These are phyloP conservation scores for Fraxinus americana DNA, from an alignment of 257 asterid species.

Conservation along the genomic window DNA sequence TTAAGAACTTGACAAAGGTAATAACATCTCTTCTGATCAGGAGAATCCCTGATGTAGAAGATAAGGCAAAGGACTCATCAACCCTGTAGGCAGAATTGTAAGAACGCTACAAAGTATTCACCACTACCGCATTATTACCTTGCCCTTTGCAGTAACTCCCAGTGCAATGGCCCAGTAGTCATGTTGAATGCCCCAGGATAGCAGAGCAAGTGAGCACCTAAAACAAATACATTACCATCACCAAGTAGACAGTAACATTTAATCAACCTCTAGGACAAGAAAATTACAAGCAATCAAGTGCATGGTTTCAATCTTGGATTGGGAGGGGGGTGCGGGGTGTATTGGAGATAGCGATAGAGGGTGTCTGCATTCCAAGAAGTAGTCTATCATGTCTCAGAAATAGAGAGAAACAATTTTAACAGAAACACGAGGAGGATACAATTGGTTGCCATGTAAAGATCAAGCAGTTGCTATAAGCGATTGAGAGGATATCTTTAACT, in stretches of 20 bases:
- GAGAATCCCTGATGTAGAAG: neutral
- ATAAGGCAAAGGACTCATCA: neutral
- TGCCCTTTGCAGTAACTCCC: constrained; percentile 92
- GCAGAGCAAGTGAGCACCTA: constrained; percentile 93
- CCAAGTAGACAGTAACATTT: constrained; percentile 22
- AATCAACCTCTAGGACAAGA: constrained; percentile 6
- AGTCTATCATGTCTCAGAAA: neutral
- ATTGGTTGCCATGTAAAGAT: neutral
- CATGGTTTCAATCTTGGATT: neutral
- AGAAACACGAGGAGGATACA: neutral
- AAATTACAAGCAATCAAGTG: neutral
- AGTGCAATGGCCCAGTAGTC: constrained; percentile 95
- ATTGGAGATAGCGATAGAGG: neutral
- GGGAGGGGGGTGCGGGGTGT: neutral
- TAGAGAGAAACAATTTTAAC: neutral
- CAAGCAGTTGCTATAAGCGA: neutral
- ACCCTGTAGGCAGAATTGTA: neutral
- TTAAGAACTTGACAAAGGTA: neutral
- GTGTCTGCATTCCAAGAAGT: neutral
- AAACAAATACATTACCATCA: constrained; percentile 13
- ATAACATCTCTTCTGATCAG: neutral
- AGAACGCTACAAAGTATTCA: neutral
- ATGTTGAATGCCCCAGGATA: constrained; percentile 97
- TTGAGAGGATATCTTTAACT: neutral
- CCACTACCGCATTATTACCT: constrained; percentile 48